Percentiles rank a stretch among this genome's conserved stretches.
Conservation (phyloP, 345 rosid species). For the Salix caprea region DNA sequence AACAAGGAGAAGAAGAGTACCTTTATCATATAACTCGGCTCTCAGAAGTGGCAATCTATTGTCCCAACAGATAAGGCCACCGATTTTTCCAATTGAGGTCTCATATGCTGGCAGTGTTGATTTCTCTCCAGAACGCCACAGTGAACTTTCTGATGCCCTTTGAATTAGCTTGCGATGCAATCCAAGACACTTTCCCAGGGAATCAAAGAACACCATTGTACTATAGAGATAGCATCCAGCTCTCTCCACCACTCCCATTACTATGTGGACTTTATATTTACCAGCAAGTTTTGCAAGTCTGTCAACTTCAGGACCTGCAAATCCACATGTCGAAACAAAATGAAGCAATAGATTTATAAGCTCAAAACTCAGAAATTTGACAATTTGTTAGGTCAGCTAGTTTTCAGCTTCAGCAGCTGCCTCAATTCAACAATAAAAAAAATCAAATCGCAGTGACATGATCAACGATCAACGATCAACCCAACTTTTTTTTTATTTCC, state of each 20-base stretch:
- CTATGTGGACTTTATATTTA: conserved; percentile 20
- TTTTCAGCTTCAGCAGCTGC: not conserved
- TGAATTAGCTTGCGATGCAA: conserved; percentile 20
- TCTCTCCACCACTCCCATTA: conserved; percentile 26
- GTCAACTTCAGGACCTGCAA: conserved; percentile 23
- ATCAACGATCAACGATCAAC: not conserved
- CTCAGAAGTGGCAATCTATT: conserved; percentile 19
- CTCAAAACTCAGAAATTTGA: not conserved
- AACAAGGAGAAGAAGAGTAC: not conserved
- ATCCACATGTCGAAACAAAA: not conserved
- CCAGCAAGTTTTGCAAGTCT: conserved; percentile 13
- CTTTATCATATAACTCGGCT: conserved; percentile 22
- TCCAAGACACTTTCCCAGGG: conserved; percentile 14
- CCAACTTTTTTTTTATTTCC: not conserved
- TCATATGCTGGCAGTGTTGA: conserved; percentile 5
- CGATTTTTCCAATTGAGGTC: conserved; percentile 18
- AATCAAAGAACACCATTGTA: conserved; percentile 21
- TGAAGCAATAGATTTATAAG: not conserved
- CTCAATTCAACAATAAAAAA: not conserved
- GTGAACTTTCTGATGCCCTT: conserved; percentile 6
- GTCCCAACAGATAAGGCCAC: conserved; percentile 24
- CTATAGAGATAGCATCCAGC: conserved; percentile 12
- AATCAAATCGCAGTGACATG: not conserved
- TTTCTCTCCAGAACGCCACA: conserved; percentile 19
- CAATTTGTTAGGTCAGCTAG: not conserved